Evolutionary conservation across 1,284 basidiomycete species (phyloP).

Genomic region (Termitomyces sp.): DNA sequence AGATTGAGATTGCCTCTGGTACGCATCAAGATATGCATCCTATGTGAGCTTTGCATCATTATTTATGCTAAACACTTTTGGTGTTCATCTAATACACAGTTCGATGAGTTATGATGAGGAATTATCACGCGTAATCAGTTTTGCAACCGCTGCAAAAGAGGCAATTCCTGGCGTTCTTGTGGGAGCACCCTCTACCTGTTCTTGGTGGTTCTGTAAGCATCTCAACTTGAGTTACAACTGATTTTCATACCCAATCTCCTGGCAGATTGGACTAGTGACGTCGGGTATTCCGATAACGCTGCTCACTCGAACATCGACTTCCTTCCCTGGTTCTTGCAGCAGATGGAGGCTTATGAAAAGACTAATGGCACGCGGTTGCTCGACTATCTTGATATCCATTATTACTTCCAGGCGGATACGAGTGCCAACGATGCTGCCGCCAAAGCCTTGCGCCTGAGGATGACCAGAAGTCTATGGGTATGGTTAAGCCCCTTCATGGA

Average conservation of each 20-base stretch:
- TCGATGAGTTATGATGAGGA: conserved; percentile 46
- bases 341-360: conserved; percentile 38
- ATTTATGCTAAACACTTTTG: not conserved
- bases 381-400: conserved; percentile 50
- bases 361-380: conserved; percentile 36
- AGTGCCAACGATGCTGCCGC: conserved; percentile 47
- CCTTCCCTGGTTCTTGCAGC: conserved; percentile 46
- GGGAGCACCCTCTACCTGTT: conserved; percentile 44
- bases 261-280: conserved; percentile 44
- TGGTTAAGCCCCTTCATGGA: conserved; percentile 7
- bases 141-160: conserved; percentile 37
- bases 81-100: conserved; percentile 13
- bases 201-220: conserved; percentile 50
- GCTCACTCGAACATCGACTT: conserved; percentile 48
- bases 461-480: conserved; percentile 46
- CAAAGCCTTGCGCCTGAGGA: conserved; percentile 42
- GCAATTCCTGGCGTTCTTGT: conserved; percentile 39
- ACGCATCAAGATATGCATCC: conserved; percentile 54
- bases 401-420: conserved; percentile 46
- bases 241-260: not conserved
- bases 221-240: not conserved
- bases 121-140: conserved; percentile 38
- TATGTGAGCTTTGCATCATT: conserved; percentile 22
- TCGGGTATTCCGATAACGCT: conserved; percentile 44
- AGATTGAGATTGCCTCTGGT: conserved; percentile 47